Conservation (phyloP, 148 eudicot species). For the Mesembryanthemum crystallinum region DNA sequence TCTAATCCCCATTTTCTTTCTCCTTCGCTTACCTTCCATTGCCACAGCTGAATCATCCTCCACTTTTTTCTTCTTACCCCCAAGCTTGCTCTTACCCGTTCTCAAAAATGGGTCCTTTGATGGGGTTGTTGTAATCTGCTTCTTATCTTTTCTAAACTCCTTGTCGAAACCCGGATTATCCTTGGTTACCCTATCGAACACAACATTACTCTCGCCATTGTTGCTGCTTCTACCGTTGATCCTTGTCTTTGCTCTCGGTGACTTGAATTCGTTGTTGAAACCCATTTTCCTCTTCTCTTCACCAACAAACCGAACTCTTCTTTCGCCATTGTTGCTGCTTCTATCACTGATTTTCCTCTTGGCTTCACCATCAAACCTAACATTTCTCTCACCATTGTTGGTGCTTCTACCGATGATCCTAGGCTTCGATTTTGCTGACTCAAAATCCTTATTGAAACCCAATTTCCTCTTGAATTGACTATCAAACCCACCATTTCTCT, state of each 20-base stretch:
- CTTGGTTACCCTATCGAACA: conserved; percentile 13
- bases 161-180: conserved; percentile 11
- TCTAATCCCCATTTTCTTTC: conserved; percentile 45
- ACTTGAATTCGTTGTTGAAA: background rate
- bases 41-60: conserved; percentile 24
- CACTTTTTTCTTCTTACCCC: conserved; percentile 28
- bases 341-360: background rate
- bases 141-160: conserved; percentile 3
- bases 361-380: conserved; percentile 14
- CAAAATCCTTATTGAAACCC: conserved; percentile 13
- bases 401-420: conserved; percentile 8
- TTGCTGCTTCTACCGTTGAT: conserved; percentile 7
- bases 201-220: conserved; percentile 10
- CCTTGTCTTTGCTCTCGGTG: conserved; percentile 10
- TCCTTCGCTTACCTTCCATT: conserved; percentile 38
- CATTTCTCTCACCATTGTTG: conserved; percentile 10
- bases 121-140: background rate
- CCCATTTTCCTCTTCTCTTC: conserved; percentile 6
- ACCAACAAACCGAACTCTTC: conserved; percentile 6
- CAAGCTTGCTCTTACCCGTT: conserved; percentile 26
- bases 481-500: conserved; percentile 5
- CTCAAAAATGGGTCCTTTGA: conserved; percentile 24
- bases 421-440: conserved; percentile 15
- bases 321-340: conserved; percentile 20
- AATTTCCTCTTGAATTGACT: conserved; percentile 3